phyloP scores from a whole-genome alignment of 2,329 filamentous ascomycete genomes.

The Helicocarpus griseus region DNA sequence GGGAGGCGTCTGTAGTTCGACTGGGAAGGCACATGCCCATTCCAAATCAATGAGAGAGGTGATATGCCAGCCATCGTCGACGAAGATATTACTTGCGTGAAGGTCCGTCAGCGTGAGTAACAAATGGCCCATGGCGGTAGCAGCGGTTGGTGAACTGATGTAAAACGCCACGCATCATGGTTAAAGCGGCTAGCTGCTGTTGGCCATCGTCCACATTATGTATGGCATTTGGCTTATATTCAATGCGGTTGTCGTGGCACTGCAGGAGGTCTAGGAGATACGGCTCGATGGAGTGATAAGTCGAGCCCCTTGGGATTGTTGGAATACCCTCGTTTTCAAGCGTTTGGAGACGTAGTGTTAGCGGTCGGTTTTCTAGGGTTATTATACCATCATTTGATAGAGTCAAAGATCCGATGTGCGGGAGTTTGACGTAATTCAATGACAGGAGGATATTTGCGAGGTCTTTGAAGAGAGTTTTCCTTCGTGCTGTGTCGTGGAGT shows the following conservation, averaged over 20 bases:
- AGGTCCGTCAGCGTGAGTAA: slow-evolving; percentile 29
- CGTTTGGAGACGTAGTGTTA: neutral
- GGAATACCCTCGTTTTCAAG: slow-evolving; percentile 20
- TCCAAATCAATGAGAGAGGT: slow-evolving; percentile 22
- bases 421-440: neutral
- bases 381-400: neutral
- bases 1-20: slow-evolving; percentile 9
- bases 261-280: slow-evolving; percentile 19
- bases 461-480: neutral
- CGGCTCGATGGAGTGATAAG: slow-evolving; percentile 16
- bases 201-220: slow-evolving; percentile 17
- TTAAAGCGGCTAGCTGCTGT: slow-evolving; percentile 21
- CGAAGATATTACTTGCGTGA: slow-evolving; percentile 29
- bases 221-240: slow-evolving; percentile 20
- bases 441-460: neutral
- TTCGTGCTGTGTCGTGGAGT: neutral
- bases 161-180: slow-evolving; percentile 20
- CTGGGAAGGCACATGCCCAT: slow-evolving; percentile 7
- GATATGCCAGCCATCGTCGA: slow-evolving; percentile 25
- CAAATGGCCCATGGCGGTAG: slow-evolving; percentile 26
- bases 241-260: slow-evolving; percentile 18
- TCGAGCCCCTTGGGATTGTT: slow-evolving; percentile 16
- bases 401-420: neutral
- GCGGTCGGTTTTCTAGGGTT: neutral
- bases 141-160: slow-evolving; percentile 20